These are phyloP conservation scores for Acer saccharum DNA, from an alignment of 345 rosid genomes.

Conservation along the genomic window DNA sequence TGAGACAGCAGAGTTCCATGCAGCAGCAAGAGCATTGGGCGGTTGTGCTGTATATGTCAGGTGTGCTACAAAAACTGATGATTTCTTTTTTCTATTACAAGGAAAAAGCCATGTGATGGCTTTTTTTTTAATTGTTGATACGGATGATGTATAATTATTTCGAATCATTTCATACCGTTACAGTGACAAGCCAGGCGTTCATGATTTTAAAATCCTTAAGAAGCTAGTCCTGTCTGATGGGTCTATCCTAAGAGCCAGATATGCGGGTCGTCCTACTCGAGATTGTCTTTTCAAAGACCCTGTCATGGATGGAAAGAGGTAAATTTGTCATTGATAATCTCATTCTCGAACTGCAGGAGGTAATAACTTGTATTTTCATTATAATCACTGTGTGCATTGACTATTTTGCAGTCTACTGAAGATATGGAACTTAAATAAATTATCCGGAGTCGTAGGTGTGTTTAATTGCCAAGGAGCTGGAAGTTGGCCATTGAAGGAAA, in stretches of 20 bases:
- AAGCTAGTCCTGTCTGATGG: conserved; percentile 67
- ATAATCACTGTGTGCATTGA: background rate
- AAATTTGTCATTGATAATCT: background rate
- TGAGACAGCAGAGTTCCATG: conserved; percentile 55
- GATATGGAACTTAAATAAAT: conserved; percentile 71
- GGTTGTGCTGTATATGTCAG: conserved; percentile 66
- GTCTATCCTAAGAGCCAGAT: conserved; percentile 61
- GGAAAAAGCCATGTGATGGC: background rate
- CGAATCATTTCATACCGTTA: background rate
- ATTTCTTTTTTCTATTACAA: background rate
- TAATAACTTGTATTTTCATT: background rate
- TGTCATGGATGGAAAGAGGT: conserved; percentile 70
- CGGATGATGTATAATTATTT: background rate
- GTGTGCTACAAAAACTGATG: conserved; percentile 27
- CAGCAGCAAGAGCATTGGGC: conserved; percentile 62
- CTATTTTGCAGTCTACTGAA: conserved; percentile 54
- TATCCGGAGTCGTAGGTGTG: conserved; percentile 55
- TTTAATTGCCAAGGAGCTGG: conserved; percentile 80
- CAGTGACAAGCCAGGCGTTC: conserved; percentile 54
- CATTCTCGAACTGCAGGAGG: background rate
- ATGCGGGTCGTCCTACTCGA: conserved; percentile 66
- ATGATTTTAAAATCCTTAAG: conserved; percentile 56
- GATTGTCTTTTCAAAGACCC: conserved; percentile 68
- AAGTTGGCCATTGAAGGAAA: conserved; percentile 53
- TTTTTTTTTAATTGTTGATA: conserved; percentile 3